Evolutionary conservation across 768 basidiomycete genomes (phyloP).

Genomic region (Boletellus ananiceps): DNA sequence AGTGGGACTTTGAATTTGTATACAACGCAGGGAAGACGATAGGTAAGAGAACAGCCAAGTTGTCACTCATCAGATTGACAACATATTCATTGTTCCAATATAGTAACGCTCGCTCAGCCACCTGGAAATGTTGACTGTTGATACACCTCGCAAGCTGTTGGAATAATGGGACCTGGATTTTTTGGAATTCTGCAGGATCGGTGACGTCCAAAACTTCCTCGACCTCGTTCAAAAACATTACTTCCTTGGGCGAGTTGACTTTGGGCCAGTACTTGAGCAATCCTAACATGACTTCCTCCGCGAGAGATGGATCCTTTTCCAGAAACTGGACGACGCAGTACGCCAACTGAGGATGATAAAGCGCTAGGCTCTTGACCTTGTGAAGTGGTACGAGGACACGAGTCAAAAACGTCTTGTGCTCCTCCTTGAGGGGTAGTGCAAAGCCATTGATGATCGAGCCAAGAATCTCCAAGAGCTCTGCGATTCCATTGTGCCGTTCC

Average conservation of each 20-base stretch:
- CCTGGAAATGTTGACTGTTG: slow-evolving; percentile 99
- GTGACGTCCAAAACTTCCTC: slow-evolving; percentile 99
- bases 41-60: slow-evolving; percentile 80
- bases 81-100: slow-evolving; percentile 99
- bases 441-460: slow-evolving; percentile 99
- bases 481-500: slow-evolving; percentile 98
- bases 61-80: slow-evolving; percentile 98
- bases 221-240: slow-evolving; percentile 99
- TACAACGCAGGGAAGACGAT: slow-evolving; percentile 97
- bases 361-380: slow-evolving; percentile 95
- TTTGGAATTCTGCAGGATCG: slow-evolving; percentile 92
- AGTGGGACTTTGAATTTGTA: slow-evolving; percentile 93
- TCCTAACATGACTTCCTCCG: slow-evolving; percentile 94
- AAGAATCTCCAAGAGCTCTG: slow-evolving; percentile 94
- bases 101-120: slow-evolving; percentile 91
- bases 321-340: slow-evolving; percentile 99
- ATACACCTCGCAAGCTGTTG: slow-evolving; percentile 94
- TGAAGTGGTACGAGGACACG: slow-evolving; percentile 92
- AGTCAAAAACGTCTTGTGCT: slow-evolving; percentile 97
- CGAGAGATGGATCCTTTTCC: slow-evolving; percentile 89
- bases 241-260: slow-evolving; percentile 98
- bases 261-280: slow-evolving; percentile 99
- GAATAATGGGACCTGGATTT: slow-evolving; percentile 91
- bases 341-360: slow-evolving; percentile 98
- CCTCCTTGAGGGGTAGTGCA: slow-evolving; percentile 94